phyloP scores from a whole-genome alignment of 805 yeast species.

The Suhomyces xylopsoci region DNA sequence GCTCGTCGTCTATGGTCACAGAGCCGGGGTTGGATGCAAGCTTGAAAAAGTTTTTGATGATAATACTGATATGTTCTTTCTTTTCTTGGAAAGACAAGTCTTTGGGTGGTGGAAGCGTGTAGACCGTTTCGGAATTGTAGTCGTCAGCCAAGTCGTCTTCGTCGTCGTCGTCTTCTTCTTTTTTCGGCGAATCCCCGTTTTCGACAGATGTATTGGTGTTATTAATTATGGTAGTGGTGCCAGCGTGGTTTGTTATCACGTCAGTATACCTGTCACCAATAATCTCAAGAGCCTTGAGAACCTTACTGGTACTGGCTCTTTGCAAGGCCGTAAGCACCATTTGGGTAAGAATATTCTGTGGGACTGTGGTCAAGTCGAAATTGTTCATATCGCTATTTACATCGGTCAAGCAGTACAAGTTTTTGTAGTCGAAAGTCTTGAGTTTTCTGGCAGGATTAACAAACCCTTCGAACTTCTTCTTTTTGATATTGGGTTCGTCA shows the following conservation, averaged over 20 bases:
- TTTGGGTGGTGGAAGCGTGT: conserved; percentile 57
- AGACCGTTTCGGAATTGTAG: conserved; percentile 41
- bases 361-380: conserved; percentile 69
- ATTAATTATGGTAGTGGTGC: neutral
- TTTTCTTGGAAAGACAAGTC: conserved; percentile 52
- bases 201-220: neutral
- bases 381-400: conserved; percentile 56
- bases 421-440: conserved; percentile 45
- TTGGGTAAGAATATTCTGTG: conserved; percentile 58
- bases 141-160: conserved; percentile 20
- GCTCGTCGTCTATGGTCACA: conserved; percentile 12
- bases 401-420: conserved; percentile 66
- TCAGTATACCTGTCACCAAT: conserved; percentile 63
- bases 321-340: conserved; percentile 68
- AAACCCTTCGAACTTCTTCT: conserved; percentile 43
- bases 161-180: conserved; percentile 13
- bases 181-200: conserved; percentile 2
- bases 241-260: conserved; percentile 15
- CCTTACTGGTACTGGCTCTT: conserved; percentile 47
- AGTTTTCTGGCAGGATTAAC: conserved; percentile 28
- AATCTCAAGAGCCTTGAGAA: conserved; percentile 67
- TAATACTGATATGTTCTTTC: conserved; percentile 52
- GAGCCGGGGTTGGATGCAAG: conserved; percentile 34
- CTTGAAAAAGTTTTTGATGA: conserved; percentile 57
- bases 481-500: conserved; percentile 30